Percentiles rank a stretch among this genome's conserved stretches.
Conservation (phyloP, 179 eudicot genomes). For the Corrigiola litoralis region DNA sequence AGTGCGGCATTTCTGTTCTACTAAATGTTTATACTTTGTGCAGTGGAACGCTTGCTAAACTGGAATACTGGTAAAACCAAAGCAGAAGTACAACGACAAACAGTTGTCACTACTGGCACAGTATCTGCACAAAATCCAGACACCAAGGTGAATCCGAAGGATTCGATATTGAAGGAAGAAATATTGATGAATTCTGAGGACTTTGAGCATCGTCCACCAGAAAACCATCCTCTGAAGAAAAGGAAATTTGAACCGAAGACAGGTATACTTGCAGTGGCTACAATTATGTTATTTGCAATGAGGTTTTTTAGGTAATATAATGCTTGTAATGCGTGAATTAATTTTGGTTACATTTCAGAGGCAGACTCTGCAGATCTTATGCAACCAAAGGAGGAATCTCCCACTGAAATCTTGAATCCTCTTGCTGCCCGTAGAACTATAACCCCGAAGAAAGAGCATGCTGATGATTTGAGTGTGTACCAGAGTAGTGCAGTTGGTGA, state of each 20-base stretch:
- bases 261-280: conserved; percentile 10
- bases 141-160: conserved; percentile 1
- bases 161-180: conserved; percentile 2
- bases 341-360: background rate
- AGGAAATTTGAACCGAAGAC: conserved; percentile 4
- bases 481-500: conserved; percentile 2
- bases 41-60: conserved; percentile 26
- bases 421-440: background rate
- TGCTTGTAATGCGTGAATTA: too few relatives aligned
- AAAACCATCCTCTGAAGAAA: conserved; percentile 22
- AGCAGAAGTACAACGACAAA: background rate
- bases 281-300: too few relatives aligned
- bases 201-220: conserved; percentile 8
- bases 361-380: conserved; percentile 1
- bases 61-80: conserved; percentile 4
- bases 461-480: background rate
- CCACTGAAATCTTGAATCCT: conserved; percentile 5
- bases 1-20: background rate
- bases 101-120: background rate
- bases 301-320: too few relatives aligned
- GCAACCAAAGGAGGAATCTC: conserved; percentile 9
- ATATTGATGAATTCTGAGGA: conserved; percentile 1
- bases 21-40: conserved; percentile 4
- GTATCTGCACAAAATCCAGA: background rate
- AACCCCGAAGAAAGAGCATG: conserved; percentile 9